Percentiles rank a stretch among this genome's conserved stretches.
These are phyloP conservation scores for Asparagopsis taxiformis DNA, from an alignment of 31 red algal species.

Conservation along the genomic window DNA sequence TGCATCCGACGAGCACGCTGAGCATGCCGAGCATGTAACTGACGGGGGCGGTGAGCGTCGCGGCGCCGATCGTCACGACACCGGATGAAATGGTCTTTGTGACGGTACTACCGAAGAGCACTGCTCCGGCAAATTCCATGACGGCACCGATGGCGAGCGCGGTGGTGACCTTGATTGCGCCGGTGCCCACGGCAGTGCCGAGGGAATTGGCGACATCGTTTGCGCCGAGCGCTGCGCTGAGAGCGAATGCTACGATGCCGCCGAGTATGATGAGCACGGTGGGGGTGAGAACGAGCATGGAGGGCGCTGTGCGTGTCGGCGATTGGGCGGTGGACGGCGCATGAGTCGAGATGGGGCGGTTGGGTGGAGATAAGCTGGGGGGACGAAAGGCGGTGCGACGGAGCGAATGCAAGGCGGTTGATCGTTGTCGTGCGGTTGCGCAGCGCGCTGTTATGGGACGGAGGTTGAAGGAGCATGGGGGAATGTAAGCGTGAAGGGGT, in stretches of 20 bases:
- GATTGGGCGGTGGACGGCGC: slow-evolving; percentile 6
- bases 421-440: too few relatives aligned
- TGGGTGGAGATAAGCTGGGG: background rate
- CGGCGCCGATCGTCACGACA: slow-evolving; percentile 77
- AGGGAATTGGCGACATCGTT: slow-evolving; percentile 99
- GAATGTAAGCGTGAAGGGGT: too few relatives aligned
- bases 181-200: slow-evolving; percentile 94
- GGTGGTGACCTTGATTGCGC: slow-evolving; percentile 79
- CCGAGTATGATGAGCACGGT: slow-evolving; percentile 47
- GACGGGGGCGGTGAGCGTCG: slow-evolving; percentile 48
- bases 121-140: slow-evolving; percentile 98
- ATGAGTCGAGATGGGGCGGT: background rate
- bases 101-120: slow-evolving; percentile 91
- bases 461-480: too few relatives aligned
- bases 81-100: slow-evolving; percentile 95
- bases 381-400: background rate
- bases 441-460: too few relatives aligned
- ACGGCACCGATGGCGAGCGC: slow-evolving; percentile 96
- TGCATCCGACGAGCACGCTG: slow-evolving; percentile 88
- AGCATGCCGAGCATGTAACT: slow-evolving; percentile 97
- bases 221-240: slow-evolving; percentile 89
- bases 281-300: slow-evolving; percentile 32
- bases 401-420: too few relatives aligned
- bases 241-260: slow-evolving; percentile 74
- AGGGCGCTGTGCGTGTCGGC: background rate